Base-by-base conservation (phyloP, 2,329 filamentous ascomycete species). In the Anisogramma anomala region DNA sequence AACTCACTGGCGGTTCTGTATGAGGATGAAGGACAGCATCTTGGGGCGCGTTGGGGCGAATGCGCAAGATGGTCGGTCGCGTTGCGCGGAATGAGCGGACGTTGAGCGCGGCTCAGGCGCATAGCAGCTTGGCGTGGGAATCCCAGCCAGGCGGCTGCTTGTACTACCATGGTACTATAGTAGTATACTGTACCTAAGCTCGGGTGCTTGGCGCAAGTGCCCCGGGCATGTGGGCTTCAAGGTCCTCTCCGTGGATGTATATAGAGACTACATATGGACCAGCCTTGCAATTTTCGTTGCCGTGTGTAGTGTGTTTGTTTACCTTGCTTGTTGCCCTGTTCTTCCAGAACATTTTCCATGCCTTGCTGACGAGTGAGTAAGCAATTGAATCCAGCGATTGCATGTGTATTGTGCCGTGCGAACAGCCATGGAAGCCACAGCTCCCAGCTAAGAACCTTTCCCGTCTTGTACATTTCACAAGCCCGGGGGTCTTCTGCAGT, bases 21-120 rank as follows among this genome's bases (percentile, higher is more conserved):
- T 88, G 49, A 93, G 69, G 51, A 93, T 89, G 57, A 93, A 93
- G 40, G 85, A 93, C 53, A 93, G 75, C 60, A 91, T 71, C 39
- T 48, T 43, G 46, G 36, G 34, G 18, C n/a, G 40, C 8, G 32
- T 38, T 14, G 20, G 34, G 36, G 34, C 25, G 14, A 31, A 26
- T 15, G 26, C 37, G 41, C 45, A 36, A 38, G 41, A 35, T 33
- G 30, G 30, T 47, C 31, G 31, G n/a, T n/a, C n/a, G n/a, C n/a
- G n/a, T n/a, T 17, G 40, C 19, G 14, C 20, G 33, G 20, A 20
- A 14, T 33, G 22, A 27, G 33, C 33, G 19, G 41, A 44, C 26
- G 41, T 47, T 44, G 33, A 28, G 32, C 33, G 41, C 41, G 41
- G 44, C 44, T 38, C 43, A 22, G 32, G 30, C 31, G 9, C 27